Conservation (phyloP, 257 asterid species). For the Galeopsis tetrahit region DNA sequence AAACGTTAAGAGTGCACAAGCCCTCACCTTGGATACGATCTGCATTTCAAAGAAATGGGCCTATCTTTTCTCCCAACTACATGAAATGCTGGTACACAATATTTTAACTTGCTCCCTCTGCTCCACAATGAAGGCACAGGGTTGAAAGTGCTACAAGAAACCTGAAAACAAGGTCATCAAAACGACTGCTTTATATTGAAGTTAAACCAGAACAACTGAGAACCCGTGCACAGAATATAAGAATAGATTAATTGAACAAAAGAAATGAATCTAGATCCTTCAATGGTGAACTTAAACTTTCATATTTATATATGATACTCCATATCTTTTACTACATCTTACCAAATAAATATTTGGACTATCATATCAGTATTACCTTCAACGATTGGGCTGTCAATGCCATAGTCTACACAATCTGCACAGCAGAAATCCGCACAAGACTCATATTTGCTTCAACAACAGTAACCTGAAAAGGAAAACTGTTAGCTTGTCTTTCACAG, state of each 20-base stretch:
- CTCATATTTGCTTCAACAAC: constrained; percentile 23
- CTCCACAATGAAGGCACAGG: constrained; percentile 40
- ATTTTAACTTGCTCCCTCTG: constrained; percentile 40
- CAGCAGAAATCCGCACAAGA: constrained; percentile 33
- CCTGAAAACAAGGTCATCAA: constrained; percentile 38
- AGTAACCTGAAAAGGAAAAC: constrained; percentile 22
- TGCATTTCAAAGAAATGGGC: constrained; percentile 41
- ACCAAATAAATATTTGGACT: background rate
- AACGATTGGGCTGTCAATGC: constrained; percentile 46
- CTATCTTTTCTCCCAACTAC: constrained; percentile 36
- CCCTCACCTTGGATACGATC: constrained; percentile 43
- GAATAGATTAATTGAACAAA: constrained; percentile 11
- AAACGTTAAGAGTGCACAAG: constrained; percentile 12
- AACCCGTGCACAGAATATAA: background rate
- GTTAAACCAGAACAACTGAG: background rate
- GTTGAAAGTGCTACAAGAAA: constrained; percentile 37
- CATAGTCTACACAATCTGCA: constrained; percentile 43
- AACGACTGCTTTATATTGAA: background rate
- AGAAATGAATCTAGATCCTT: background rate
- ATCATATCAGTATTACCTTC: constrained; percentile 41
- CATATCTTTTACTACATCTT: background rate
- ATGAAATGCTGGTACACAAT: constrained; percentile 20
- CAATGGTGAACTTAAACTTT: constrained; percentile 12
- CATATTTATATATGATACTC: background rate
- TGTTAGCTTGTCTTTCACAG: background rate